These are phyloP conservation scores for Zasmidium citrigriseum DNA, from an alignment of 2,329 filamentous ascomycete species.

Conservation along the genomic window DNA sequence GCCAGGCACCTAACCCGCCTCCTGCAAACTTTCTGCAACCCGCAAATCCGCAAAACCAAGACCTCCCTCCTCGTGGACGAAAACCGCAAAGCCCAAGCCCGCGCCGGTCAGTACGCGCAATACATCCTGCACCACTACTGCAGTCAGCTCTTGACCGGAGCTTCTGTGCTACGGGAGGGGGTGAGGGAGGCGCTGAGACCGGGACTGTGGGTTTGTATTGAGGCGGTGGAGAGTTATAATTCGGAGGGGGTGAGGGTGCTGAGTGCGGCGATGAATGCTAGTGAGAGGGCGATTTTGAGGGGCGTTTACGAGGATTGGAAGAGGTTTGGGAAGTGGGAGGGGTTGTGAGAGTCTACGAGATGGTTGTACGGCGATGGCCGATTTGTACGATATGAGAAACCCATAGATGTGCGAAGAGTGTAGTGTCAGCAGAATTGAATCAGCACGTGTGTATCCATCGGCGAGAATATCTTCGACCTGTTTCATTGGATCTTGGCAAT, in stretches of 20 bases:
- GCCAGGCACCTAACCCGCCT: slow-evolving; percentile 56
- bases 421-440: too few species aligned
- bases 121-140: slow-evolving; percentile 61
- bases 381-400: too few species aligned
- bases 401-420: too few species aligned
- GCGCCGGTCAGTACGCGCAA: slow-evolving; percentile 59
- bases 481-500: neutral
- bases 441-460: too few species aligned
- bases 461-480: neutral
- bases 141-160: slow-evolving; percentile 52
- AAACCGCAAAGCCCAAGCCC: slow-evolving; percentile 59
- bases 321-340: slow-evolving; percentile 37
- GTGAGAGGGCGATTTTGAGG: slow-evolving; percentile 55
- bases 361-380: too few species aligned
- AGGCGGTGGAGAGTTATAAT: slow-evolving; percentile 49
- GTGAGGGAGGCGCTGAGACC: slow-evolving; percentile 56
- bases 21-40: slow-evolving; percentile 62
- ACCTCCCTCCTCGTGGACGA: slow-evolving; percentile 55
- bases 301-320: slow-evolving; percentile 54
- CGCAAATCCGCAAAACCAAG: slow-evolving; percentile 45
- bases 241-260: slow-evolving; percentile 52
- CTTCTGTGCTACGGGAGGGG: slow-evolving; percentile 48
- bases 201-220: slow-evolving; percentile 55
- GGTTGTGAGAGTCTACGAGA: slow-evolving; percentile 7
- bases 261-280: slow-evolving; percentile 54